Conservation (phyloP, 495 filamentous ascomycete species). For the Pyronema omphalodes region DNA sequence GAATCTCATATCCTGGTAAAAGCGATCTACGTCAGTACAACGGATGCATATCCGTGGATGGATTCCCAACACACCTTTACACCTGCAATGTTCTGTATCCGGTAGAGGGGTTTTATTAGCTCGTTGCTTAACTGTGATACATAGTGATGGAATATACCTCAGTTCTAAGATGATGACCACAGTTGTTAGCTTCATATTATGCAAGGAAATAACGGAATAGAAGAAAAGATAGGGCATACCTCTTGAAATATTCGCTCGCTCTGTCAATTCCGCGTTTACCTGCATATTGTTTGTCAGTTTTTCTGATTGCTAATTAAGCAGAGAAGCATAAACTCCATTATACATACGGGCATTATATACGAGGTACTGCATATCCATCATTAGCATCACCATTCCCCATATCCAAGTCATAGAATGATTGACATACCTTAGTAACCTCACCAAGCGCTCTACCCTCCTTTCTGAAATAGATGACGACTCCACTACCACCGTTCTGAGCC, state of each 20-base stretch:
- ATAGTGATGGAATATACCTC: neutral
- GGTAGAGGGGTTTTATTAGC: neutral
- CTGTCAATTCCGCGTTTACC: slow-evolving; percentile 59
- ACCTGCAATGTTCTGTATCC: slow-evolving; percentile 60
- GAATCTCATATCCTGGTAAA: slow-evolving; percentile 74
- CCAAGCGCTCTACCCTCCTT: slow-evolving; percentile 91
- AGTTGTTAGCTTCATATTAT: neutral
- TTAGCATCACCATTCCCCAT: slow-evolving; percentile 17
- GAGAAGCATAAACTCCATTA: slow-evolving; percentile 23
- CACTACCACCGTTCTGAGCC: slow-evolving; percentile 83
- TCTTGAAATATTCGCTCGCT: slow-evolving; percentile 91
- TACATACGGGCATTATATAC: slow-evolving; percentile 77
- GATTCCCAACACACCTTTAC: slow-evolving; percentile 39
- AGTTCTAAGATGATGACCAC: neutral
- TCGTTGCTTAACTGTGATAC: neutral
- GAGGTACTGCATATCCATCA: slow-evolving; percentile 39
- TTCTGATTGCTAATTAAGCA: neutral
- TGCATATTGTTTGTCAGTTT: slow-evolving; percentile 12
- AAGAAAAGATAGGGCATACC: slow-evolving; percentile 22
- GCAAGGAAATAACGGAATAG: neutral
- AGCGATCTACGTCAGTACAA: slow-evolving; percentile 3
- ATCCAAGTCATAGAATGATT: neutral
- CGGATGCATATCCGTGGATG: neutral
- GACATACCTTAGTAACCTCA: slow-evolving; percentile 78
- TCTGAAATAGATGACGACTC: slow-evolving; percentile 97